Percentiles rank a stretch among this genome's conserved stretches.
These are phyloP conservation scores for Saccharomycopsis selenospora DNA, from an alignment of 805 yeast species.

Conservation along the genomic window DNA sequence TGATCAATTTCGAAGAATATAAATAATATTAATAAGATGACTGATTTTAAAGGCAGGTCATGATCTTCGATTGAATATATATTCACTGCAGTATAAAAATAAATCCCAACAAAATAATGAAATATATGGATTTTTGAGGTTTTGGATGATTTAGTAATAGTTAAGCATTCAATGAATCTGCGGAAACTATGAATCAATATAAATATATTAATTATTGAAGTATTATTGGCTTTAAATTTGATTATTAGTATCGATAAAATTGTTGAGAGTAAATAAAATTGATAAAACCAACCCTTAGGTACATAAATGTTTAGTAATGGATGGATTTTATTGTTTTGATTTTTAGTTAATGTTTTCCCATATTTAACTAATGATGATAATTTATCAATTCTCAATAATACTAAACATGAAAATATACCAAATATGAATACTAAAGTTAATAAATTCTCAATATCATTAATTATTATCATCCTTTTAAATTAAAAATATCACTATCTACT, in stretches of 20 bases:
- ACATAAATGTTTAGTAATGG: constrained; percentile 35
- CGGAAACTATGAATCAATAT: constrained; percentile 46
- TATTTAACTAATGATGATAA: constrained; percentile 32
- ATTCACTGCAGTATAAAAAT: constrained; percentile 47
- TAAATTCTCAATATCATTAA: background rate
- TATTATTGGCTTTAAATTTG: constrained; percentile 1
- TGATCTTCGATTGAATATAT: constrained; percentile 31
- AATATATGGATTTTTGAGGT: constrained; percentile 52
- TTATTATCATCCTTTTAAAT: no score
- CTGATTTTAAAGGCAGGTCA: background rate
- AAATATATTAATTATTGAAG: constrained; percentile 14
- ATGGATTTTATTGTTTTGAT: constrained; percentile 10
- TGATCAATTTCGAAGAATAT: constrained; percentile 38
- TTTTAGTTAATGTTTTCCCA: constrained; percentile 35
- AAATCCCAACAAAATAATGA: constrained; percentile 60
- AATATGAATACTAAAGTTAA: background rate
- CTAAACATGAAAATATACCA: background rate
- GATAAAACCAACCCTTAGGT: constrained; percentile 56
- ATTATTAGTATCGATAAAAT: constrained; percentile 24
- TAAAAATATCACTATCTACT: no score
- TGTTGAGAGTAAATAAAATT: constrained; percentile 49
- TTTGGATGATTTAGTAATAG: constrained; percentile 39
- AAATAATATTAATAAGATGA: constrained; percentile 23
- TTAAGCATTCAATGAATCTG: constrained; percentile 47
- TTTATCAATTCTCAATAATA: background rate